Evolutionary conservation across 164 flowering plant genomes (phyloP).

Genomic region (Annona squamosa): DNA sequence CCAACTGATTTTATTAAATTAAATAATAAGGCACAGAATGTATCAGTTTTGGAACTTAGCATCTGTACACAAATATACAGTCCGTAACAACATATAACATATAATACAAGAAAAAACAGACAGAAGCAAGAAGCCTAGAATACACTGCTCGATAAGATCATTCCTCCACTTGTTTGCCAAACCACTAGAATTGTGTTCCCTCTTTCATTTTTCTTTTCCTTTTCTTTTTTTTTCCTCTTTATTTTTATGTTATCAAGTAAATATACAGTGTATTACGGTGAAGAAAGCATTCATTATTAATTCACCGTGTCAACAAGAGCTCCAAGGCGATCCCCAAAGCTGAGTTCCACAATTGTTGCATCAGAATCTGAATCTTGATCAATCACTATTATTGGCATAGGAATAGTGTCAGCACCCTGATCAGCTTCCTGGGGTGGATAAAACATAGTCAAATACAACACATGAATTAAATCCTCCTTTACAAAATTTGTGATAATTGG

Average conservation of each 20-base stretch:
- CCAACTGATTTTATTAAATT: too few relatives aligned
- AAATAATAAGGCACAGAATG: too few relatives aligned
- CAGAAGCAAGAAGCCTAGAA: background rate
- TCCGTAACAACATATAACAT: too few relatives aligned
- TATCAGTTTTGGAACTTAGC: too few relatives aligned
- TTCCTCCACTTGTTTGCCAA: background rate
- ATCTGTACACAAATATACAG: too few relatives aligned
- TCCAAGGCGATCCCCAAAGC: slow-evolving; percentile 98
- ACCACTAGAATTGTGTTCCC: background rate
- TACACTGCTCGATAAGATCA: background rate
- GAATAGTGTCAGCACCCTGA: slow-evolving; percentile 50
- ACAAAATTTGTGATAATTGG: background rate
- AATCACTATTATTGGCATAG: slow-evolving; percentile 77
- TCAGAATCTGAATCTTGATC: slow-evolving; percentile 77
- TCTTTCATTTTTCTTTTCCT: background rate
- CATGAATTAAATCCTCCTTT: background rate
- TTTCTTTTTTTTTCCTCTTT: background rate
- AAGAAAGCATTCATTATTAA: slow-evolving; percentile 9
- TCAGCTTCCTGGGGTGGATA: slow-evolving; percentile 36
- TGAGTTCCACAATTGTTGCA: slow-evolving; percentile 78
- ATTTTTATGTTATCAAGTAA: background rate
- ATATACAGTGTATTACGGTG: background rate
- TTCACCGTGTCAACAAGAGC: slow-evolving; percentile 90
- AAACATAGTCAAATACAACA: background rate
- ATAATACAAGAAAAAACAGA: background rate